These are phyloP conservation scores for Przewalskia tangutica DNA, from an alignment of 257 asterid genomes.

Conservation along the genomic window DNA sequence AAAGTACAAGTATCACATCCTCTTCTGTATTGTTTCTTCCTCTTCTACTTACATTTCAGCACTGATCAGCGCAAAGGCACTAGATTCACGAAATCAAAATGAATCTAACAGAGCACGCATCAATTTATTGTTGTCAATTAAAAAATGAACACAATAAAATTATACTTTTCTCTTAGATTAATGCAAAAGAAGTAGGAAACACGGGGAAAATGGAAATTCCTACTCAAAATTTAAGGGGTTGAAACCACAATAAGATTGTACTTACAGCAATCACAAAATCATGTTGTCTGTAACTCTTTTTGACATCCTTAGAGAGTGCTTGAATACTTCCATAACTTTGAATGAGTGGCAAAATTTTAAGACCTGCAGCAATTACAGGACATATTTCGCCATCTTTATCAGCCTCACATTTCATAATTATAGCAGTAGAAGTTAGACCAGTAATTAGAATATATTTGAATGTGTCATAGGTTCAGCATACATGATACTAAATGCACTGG, in stretches of 20 bases:
- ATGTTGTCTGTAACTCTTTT: constrained; percentile 66
- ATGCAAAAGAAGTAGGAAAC: neutral
- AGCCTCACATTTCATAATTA: neutral
- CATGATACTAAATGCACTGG: neutral
- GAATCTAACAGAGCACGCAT: neutral
- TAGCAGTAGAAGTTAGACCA: neutral
- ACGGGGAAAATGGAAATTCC: neutral
- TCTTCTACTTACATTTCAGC: too few species aligned
- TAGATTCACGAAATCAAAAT: neutral
- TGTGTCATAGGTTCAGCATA: neutral
- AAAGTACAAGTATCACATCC: too few species aligned
- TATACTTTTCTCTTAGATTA: neutral
- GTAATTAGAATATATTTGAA: neutral
- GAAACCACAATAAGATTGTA: constrained; percentile 1
- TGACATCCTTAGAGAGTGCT: constrained; percentile 41
- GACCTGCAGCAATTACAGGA: constrained; percentile 32
- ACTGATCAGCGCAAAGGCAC: constrained; percentile 6
- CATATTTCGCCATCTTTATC: neutral
- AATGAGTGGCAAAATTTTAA: constrained; percentile 50
- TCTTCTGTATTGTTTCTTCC: too few species aligned
- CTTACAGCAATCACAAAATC: constrained; percentile 89
- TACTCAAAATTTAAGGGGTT: neutral
- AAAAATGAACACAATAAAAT: neutral
- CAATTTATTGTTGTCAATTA: neutral
- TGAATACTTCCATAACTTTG: constrained; percentile 70